Evolutionary conservation across 1,284 basidiomycete genomes (phyloP).

Genomic region (Trametes pubescens): DNA sequence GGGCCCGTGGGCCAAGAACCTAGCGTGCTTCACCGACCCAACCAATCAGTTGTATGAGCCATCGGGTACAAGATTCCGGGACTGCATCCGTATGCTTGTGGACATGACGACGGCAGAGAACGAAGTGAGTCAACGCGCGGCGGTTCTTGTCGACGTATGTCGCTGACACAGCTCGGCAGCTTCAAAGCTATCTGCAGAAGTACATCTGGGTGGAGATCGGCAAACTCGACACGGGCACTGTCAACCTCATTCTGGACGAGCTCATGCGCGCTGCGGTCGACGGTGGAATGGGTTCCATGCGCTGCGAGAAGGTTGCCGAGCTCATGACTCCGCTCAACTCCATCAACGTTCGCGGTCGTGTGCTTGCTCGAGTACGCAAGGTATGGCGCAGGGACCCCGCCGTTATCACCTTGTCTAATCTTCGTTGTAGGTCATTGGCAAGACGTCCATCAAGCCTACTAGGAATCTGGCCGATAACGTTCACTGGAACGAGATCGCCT

Average conservation of each 20-base stretch:
- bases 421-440: conserved; percentile 67
- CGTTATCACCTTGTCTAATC: not conserved
- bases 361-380: conserved; percentile 83
- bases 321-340: conserved; percentile 80
- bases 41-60: conserved; percentile 70
- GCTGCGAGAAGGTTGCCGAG: conserved; percentile 80
- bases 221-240: conserved; percentile 68
- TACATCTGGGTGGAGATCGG: conserved; percentile 81
- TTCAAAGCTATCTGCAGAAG: conserved; percentile 73
- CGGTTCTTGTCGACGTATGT: conserved; percentile 14
- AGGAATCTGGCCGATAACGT: conserved; percentile 72
- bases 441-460: conserved; percentile 71
- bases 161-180: conserved; percentile 49
- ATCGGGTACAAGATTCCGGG: conserved; percentile 75
- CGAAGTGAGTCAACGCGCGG: conserved; percentile 55
- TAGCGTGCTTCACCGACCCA: conserved; percentile 76
- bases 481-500: conserved; percentile 87
- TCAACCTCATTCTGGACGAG: conserved; percentile 81
- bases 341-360: conserved; percentile 79
- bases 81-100: conserved; percentile 80
- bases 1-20: conserved; percentile 87
- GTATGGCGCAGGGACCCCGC: conserved; percentile 45
- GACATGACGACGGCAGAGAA: conserved; percentile 77
- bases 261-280: conserved; percentile 82
- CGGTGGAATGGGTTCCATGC: conserved; percentile 76